Percentiles rank a stretch among this genome's conserved stretches.
Conservation (phyloP, 352 stramenopile genomes). For the Phytophthora pseudosyringae region DNA sequence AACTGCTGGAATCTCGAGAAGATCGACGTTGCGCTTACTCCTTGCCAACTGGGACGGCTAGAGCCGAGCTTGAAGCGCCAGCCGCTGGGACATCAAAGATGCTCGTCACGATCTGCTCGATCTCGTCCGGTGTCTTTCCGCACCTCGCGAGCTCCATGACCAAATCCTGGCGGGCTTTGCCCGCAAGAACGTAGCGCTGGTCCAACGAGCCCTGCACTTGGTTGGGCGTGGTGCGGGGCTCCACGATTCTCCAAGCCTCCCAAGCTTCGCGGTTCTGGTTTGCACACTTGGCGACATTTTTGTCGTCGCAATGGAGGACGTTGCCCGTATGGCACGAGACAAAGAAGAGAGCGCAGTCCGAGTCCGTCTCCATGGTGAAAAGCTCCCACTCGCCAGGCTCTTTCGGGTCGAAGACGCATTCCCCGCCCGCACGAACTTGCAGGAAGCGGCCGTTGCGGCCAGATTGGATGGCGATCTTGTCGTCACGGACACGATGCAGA, state of each 20-base stretch:
- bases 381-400: conserved; percentile 34
- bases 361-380: conserved; percentile 46
- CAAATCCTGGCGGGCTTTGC: conserved; percentile 24
- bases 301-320: conserved; percentile 33
- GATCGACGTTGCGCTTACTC: conserved; percentile 10
- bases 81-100: conserved; percentile 27
- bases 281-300: conserved; percentile 25
- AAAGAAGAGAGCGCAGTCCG: conserved; percentile 32
- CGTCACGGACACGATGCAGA: conserved; percentile 35
- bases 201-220: background rate
- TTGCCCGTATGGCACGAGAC: conserved; percentile 39
- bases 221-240: conserved; percentile 8
- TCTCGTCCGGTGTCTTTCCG: conserved; percentile 33
- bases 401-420: conserved; percentile 42
- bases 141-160: conserved; percentile 38
- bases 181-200: conserved; percentile 3
- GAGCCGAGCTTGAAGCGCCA: conserved; percentile 3
- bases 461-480: conserved; percentile 43
- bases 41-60: conserved; percentile 21
- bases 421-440: conserved; percentile 31
- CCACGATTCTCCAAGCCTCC: conserved; percentile 37
- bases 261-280: conserved; percentile 27
- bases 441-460: conserved; percentile 33
- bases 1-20: background rate
- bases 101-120: conserved; percentile 36